Evolutionary conservation across 441 rosid species (phyloP).

Genomic region (Erodium moschatum): DNA sequence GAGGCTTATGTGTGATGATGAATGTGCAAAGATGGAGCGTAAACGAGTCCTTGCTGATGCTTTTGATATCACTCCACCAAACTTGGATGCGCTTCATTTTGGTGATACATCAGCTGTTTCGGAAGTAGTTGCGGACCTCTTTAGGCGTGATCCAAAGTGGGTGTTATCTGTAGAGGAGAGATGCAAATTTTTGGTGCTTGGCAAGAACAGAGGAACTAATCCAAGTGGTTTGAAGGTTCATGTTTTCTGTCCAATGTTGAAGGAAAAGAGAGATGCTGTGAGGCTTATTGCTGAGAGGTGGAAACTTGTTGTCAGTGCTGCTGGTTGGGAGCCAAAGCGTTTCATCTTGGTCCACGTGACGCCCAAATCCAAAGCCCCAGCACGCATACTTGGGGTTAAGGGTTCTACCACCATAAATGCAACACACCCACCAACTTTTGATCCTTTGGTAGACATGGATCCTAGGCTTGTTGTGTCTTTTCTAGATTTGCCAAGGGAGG

Average conservation of each 20-base stretch:
- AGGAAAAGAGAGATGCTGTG: constrained; percentile 88
- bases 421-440: constrained; percentile 53
- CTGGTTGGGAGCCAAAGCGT: constrained; percentile 98
- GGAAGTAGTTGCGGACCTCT: constrained; percentile 66
- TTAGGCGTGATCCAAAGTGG: constrained; percentile 93
- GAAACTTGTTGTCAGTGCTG: constrained; percentile 67
- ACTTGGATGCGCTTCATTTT: constrained; percentile 83
- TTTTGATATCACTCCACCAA: constrained; percentile 70
- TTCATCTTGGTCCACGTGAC: constrained; percentile 71
- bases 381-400: constrained; percentile 68
- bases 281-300: constrained; percentile 86
- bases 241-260: constrained; percentile 87
- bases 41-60: constrained; percentile 90
- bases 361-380: constrained; percentile 67
- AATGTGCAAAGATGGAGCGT: constrained; percentile 88
- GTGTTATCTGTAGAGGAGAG: constrained; percentile 86
- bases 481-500: constrained; percentile 84
- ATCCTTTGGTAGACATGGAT: constrained; percentile 87
- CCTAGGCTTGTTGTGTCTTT: constrained; percentile 89
- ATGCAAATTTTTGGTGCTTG: constrained; percentile 81
- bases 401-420: constrained; percentile 38
- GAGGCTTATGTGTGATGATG: constrained; percentile 80
- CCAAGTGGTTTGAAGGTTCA: constrained; percentile 66
- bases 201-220: constrained; percentile 55
- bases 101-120: constrained; percentile 67